These are phyloP conservation scores for Candida loeiensis DNA, from an alignment of 805 yeast species.

Conservation along the genomic window DNA sequence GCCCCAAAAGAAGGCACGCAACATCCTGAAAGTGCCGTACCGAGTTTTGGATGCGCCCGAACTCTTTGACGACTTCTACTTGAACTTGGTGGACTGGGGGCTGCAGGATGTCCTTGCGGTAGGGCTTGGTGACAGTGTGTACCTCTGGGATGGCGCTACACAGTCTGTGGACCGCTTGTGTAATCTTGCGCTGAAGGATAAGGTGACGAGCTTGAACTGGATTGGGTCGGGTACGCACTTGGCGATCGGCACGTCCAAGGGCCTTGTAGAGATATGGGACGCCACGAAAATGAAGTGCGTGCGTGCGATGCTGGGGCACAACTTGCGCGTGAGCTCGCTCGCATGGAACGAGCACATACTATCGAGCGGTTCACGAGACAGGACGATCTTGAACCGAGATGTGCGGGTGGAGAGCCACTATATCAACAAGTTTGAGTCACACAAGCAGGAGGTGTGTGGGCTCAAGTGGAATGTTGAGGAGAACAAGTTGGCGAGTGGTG, in stretches of 20 bases:
- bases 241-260: slow-evolving; percentile 86
- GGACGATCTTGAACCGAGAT: slow-evolving; percentile 82
- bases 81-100: slow-evolving; percentile 95
- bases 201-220: slow-evolving; percentile 85
- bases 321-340: slow-evolving; percentile 76
- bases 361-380: slow-evolving; percentile 83
- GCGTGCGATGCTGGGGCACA: slow-evolving; percentile 90
- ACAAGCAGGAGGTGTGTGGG: slow-evolving; percentile 95
- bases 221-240: slow-evolving; percentile 91
- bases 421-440: slow-evolving; percentile 66
- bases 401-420: slow-evolving; percentile 84
- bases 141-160: slow-evolving; percentile 83
- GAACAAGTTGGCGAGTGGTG: slow-evolving; percentile 91
- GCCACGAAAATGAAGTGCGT: slow-evolving; percentile 77
- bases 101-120: slow-evolving; percentile 84
- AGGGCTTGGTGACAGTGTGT: slow-evolving; percentile 83
- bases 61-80: slow-evolving; percentile 86
- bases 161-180: slow-evolving; percentile 82
- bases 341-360: slow-evolving; percentile 93
- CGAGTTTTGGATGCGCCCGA: slow-evolving; percentile 96
- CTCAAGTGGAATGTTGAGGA: slow-evolving; percentile 89
- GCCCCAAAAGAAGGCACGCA: slow-evolving; percentile 76
- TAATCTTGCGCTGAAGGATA: slow-evolving; percentile 60
- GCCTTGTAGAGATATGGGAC: slow-evolving; percentile 93
- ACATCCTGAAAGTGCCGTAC: slow-evolving; percentile 82